Evolutionary conservation across 2,329 filamentous ascomycete genomes (phyloP), one percentile per base, ranked within the genome.

Genomic region (Stagonosporopsis tanaceti): DNA sequence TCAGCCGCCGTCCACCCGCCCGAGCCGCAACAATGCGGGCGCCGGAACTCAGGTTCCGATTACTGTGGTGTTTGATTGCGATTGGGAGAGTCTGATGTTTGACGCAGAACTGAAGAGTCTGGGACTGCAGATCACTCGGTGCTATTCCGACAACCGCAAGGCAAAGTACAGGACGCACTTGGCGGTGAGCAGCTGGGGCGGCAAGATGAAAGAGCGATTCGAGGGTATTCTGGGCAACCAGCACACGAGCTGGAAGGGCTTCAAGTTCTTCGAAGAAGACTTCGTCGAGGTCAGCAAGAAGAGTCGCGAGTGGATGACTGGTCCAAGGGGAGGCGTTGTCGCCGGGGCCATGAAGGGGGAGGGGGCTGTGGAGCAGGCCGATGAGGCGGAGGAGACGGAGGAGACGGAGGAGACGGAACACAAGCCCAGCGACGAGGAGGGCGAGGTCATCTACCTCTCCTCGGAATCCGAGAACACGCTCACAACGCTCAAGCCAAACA

Each of bases 381-480:
- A 80, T 34, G 83, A 88, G 39, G 46, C 14, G 14, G 42, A 24
- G 30, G 46, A 47, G 48, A 44, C 35, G 27, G 20, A 42, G 35
- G 30, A 88, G 35, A 44, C 14, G 14, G 42, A 24, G 30, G 46
- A 47, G 48, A 44, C 35, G 30, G 20, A 42, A 32, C 27, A 64
- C 63, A 25, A 72, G 69, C 9, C 48, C 4, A 57, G 44, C 15
- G 54, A 57, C 8, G 70, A 72, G 30, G 69, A 73, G 69, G 82
- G 84, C 46, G 85, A 89, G 73, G 82, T 97, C 6, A 85, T 99
- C 55, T 99, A 99, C 73, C 86, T 99, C 4, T 92, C 92, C 7
- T 93, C 93, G 15, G 95, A 99, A 76, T 96, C 92, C n/a, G 88
- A 90, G 0, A 84, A 96, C 65, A 94, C 90, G 0, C 83, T 99